phyloP scores from a whole-genome alignment of 441 rosid genomes.

The Syzygium syzygioides region DNA sequence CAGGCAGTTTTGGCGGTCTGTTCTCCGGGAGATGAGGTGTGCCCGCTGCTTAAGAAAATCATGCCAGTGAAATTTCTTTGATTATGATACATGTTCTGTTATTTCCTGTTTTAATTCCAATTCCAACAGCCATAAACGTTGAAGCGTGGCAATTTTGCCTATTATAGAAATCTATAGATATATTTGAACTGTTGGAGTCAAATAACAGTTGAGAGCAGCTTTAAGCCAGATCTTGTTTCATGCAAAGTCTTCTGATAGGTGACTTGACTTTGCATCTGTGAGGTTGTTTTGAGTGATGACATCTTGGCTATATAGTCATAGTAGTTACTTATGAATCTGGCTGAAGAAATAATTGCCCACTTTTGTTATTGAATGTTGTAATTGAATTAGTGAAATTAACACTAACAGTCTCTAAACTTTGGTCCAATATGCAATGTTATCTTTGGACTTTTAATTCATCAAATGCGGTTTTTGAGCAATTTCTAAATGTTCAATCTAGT shows the following conservation, averaged over 20 bases:
- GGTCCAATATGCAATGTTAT: rapidly evolving
- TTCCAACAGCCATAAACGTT: neutral
- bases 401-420: too few relatives aligned
- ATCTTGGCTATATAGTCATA: neutral
- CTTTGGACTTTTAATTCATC: neutral
- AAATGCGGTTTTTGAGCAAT: too few relatives aligned
- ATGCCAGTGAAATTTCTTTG: neutral
- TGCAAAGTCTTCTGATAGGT: neutral
- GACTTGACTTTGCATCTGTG: neutral
- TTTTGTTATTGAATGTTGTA: neutral
- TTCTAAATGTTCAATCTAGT: too few relatives aligned
- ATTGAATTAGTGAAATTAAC: neutral
- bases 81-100: neutral
- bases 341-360: neutral
- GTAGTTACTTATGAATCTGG: neutral
- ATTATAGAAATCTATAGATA: neutral
- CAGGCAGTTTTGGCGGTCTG: conserved; percentile 96
- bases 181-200: neutral
- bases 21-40: conserved; percentile 93
- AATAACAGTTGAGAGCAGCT: neutral
- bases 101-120: neutral
- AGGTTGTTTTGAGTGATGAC: neutral
- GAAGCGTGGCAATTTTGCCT: neutral
- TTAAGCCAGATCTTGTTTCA: neutral
- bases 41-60: neutral